Conservation (phyloP, 805 yeast species). For the Lachancea waltii region DNA sequence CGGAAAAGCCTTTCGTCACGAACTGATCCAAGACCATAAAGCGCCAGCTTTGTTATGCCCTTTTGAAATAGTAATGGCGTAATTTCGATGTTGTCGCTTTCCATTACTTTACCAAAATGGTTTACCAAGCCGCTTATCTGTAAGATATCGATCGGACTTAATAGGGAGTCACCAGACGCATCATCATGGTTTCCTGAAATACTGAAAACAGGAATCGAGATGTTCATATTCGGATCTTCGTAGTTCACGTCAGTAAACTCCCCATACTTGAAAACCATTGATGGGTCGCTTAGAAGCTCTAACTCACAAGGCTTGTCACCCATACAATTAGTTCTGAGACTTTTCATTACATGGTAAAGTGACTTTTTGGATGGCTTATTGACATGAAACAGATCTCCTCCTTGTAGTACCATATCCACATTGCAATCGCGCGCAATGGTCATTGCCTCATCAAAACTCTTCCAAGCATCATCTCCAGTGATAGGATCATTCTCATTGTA, state of each 20-base stretch:
- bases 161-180: conserved; percentile 76
- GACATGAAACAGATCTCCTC: conserved; percentile 88
- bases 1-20: conserved; percentile 83
- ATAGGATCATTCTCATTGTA: conserved; percentile 85
- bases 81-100: conserved; percentile 67
- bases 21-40: conserved; percentile 84
- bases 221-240: conserved; percentile 84
- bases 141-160: conserved; percentile 81
- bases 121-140: conserved; percentile 78
- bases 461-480: conserved; percentile 85
- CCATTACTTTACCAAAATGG: conserved; percentile 78
- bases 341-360: conserved; percentile 70
- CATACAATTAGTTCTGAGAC: conserved; percentile 64
- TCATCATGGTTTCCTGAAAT: conserved; percentile 97
- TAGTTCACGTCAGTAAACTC: conserved; percentile 72
- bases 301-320: conserved; percentile 85
- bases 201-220: conserved; percentile 84
- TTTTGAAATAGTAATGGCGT: conserved; percentile 77
- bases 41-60: conserved; percentile 73
- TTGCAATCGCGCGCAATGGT: conserved; percentile 58
- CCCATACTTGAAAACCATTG: conserved; percentile 47
- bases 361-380: conserved; percentile 87
- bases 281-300: conserved; percentile 76
- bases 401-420: conserved; percentile 85
- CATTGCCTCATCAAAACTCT: conserved; percentile 79